Evolutionary conservation across 192 early-diverging fungal genomes (phyloP).

Genomic region (Chytriomyces sp.): DNA sequence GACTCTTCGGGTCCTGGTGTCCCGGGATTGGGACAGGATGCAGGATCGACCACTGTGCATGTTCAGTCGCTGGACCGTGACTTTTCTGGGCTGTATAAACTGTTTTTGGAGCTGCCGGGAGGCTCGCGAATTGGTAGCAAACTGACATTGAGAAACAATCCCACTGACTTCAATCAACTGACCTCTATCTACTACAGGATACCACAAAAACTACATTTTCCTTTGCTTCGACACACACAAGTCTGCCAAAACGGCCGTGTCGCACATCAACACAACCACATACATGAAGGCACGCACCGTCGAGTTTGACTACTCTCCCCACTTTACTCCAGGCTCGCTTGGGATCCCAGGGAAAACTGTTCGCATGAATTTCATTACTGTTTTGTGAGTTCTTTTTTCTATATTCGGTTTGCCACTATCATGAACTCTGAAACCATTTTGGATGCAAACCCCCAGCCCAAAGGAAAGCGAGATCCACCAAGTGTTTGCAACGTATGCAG

Average conservation of each 20-base stretch:
- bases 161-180: neutral
- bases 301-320: constrained; percentile 28
- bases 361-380: constrained; percentile 34
- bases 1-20: neutral
- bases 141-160: neutral
- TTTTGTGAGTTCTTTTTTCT: neutral
- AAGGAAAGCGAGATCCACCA: constrained; percentile 3
- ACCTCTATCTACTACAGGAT: neutral
- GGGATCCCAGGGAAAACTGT: constrained; percentile 14
- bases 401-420: neutral
- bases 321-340: constrained; percentile 23
- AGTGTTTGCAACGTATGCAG: constrained; percentile 16
- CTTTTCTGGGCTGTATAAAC: constrained; percentile 18
- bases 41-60: constrained; percentile 15
- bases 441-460: neutral
- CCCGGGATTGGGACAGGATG: neutral
- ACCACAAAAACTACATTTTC: constrained; percentile 28
- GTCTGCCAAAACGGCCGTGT: constrained; percentile 7
- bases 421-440: neutral
- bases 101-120: constrained; percentile 25
- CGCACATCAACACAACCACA: constrained; percentile 1
- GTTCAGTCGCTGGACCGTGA: constrained; percentile 21
- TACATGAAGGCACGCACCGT: constrained; percentile 31
- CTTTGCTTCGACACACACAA: constrained; percentile 12
- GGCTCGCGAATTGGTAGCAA: constrained; percentile 13